phyloP scores from a whole-genome alignment of 495 filamentous ascomycete species.

The Margaritispora aquatica region DNA sequence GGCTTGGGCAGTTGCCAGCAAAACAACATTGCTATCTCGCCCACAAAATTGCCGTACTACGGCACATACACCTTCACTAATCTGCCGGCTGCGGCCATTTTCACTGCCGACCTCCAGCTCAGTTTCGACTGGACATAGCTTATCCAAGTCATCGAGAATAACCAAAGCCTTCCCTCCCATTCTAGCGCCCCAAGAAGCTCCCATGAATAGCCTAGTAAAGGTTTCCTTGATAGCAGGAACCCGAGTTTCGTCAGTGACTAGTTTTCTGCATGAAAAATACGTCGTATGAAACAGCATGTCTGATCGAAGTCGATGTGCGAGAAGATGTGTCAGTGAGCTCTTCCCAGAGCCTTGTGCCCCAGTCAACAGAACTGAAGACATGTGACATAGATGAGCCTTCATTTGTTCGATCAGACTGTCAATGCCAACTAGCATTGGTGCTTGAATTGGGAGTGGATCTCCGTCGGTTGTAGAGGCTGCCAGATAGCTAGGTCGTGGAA shows the following conservation, averaged over 20 bases:
- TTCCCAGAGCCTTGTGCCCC: conserved; percentile 89
- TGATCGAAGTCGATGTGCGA: conserved; percentile 59
- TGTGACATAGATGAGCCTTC: conserved; percentile 64
- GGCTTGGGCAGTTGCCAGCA: conserved; percentile 85
- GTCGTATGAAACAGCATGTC: conserved; percentile 67
- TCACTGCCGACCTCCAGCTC: conserved; percentile 89
- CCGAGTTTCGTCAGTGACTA: conserved; percentile 82
- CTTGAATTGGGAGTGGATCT: conserved; percentile 42
- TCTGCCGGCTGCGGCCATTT: conserved; percentile 83
- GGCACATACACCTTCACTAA: conserved; percentile 82
- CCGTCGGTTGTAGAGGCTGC: conserved; percentile 41
- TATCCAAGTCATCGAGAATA: conserved; percentile 88
- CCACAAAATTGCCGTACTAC: conserved; percentile 76
- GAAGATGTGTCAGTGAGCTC: conserved; percentile 55
- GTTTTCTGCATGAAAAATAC: conserved; percentile 75
- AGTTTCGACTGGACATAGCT: conserved; percentile 84
- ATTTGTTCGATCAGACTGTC: conserved; percentile 68
- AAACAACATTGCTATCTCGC: conserved; percentile 66
- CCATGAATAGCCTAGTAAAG: conserved; percentile 73
- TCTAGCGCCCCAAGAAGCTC: conserved; percentile 81
- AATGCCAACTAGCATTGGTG: conserved; percentile 75
- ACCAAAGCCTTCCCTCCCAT: conserved; percentile 77
- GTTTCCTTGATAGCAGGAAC: conserved; percentile 88
- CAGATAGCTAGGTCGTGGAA: conserved; percentile 51
- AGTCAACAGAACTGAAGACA: conserved; percentile 82